Base-by-base conservation (phyloP, 2,329 filamentous ascomycete genomes). In the Nemania abortiva region DNA sequence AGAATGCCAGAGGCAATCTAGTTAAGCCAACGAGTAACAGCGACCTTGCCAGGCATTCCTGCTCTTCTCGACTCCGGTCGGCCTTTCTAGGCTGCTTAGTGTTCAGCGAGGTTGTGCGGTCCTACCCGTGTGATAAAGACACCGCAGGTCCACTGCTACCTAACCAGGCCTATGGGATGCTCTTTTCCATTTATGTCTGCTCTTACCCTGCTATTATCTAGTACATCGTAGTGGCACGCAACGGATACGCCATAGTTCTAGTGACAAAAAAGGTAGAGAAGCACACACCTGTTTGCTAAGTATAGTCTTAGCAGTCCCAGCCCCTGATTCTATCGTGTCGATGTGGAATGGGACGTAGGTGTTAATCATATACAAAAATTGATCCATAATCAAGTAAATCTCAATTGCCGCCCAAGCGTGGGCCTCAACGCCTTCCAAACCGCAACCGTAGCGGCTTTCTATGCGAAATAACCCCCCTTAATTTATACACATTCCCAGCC, bases 401-500 rank as follows among this genome's bases (percentile, higher is more conserved):
- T 76, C 72, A 76, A 74, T 76, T 75, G 72, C 72, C 74, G 71
- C 72, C 73, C 71, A 69, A 63, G 70, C 74, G 65, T 66, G 72
- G 72, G 76, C 71, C 72, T 73, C 70, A 78, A 79, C 78, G 78
- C 78, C 78, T 76, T 76, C 74, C 77, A 70, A 75, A 74, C 76
- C 75, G 70, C 72, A 71, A 66, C 76, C 70, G 69, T 65, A 71
- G 70, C 73, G 72, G 75, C 74, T 80, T 79, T 81, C 82, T 84
- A 84, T 83, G 81, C 81, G 82, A 80, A 80, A 80, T 62, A 56
- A 75, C 79, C 80, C 77, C 80, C 80, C 79, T 27, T 86, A 86
- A 81, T 85, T 81, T 87, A 86, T 84, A 87, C 76, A 81, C 68
- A 72, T 79, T 77, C 79, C 81, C 80, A 82, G 81, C 77, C 78